These are phyloP conservation scores for Triticum turgidum DNA, from an alignment of 176 grass and related monocot genomes.

Conservation along the genomic window DNA sequence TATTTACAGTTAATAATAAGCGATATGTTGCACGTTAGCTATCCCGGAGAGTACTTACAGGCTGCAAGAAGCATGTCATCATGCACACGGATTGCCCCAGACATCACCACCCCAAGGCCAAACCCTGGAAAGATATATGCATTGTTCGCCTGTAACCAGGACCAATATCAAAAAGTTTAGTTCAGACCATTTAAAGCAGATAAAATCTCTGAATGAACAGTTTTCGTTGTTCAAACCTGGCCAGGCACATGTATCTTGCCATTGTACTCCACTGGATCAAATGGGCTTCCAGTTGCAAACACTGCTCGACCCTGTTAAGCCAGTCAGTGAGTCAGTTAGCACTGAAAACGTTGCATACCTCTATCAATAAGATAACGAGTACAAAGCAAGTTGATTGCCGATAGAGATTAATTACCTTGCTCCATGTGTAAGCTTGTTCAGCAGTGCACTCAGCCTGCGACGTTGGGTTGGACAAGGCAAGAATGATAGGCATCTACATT, in stretches of 20 bases:
- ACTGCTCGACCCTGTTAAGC: slow-evolving; percentile 76
- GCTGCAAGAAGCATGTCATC: slow-evolving; percentile 93
- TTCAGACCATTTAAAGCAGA: background rate
- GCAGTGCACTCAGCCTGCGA: slow-evolving; percentile 88
- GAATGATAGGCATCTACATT: slow-evolving; percentile 73
- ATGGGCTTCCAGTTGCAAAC: slow-evolving; percentile 94
- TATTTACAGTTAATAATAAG: too few species aligned
- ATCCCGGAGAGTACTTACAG: slow-evolving; percentile 46
- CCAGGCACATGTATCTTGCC: slow-evolving; percentile 78
- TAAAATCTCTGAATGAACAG: slow-evolving; percentile 16
- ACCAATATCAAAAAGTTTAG: background rate
- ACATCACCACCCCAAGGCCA: slow-evolving; percentile 90
- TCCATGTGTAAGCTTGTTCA: slow-evolving; percentile 97
- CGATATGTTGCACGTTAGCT: background rate
- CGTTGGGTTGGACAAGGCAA: slow-evolving; percentile 86
- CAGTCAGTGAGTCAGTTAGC: background rate
- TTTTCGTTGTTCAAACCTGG: slow-evolving; percentile 52
- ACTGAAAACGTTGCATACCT: background rate
- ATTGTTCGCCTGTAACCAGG: slow-evolving; percentile 62
- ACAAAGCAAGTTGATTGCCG: background rate
- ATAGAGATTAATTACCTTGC: slow-evolving; percentile 66
- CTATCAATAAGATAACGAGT: background rate
- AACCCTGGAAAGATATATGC: slow-evolving; percentile 87
- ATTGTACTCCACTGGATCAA: slow-evolving; percentile 86
- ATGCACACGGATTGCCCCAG: slow-evolving; percentile 78